phyloP scores from a whole-genome alignment of 1,284 basidiomycete species.

The Sanguinoderma infundibulare region DNA sequence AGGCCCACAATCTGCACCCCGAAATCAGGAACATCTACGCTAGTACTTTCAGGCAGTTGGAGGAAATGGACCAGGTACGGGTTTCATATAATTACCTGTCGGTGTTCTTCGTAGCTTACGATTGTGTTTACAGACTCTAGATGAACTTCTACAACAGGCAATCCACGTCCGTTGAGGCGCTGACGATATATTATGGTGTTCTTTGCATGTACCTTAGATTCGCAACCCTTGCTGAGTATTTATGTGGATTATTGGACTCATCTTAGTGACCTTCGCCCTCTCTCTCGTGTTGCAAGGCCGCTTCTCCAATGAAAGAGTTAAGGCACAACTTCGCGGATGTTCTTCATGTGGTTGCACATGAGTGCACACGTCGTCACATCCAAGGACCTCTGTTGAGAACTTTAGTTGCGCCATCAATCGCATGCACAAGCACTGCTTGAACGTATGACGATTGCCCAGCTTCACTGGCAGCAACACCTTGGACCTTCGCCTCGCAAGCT shows the following conservation, averaged over 20 bases:
- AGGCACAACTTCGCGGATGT: too few species aligned
- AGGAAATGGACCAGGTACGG: constrained; percentile 79
- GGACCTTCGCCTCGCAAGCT: too few species aligned
- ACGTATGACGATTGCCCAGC: too few species aligned
- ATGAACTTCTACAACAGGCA: constrained; percentile 24
- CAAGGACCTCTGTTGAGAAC: too few species aligned
- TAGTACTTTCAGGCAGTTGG: constrained; percentile 72
- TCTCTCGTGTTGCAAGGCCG: too few species aligned
- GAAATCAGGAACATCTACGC: constrained; percentile 74
- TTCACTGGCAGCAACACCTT: too few species aligned
- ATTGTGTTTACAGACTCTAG: constrained; percentile 13
- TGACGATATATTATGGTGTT: constrained; percentile 13
- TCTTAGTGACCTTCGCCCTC: background rate
- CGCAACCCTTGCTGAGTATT: constrained; percentile 16
- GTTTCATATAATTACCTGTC: background rate
- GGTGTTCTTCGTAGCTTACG: background rate
- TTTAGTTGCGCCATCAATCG: too few species aligned
- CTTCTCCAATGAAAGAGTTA: too few species aligned
- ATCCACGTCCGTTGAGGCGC: constrained; percentile 20
- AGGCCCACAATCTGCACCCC: constrained; percentile 71
- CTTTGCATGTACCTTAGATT: constrained; percentile 15
- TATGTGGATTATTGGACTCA: constrained; percentile 9
- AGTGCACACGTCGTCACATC: too few species aligned
- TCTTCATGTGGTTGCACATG: too few species aligned
- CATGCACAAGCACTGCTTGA: too few species aligned